Evolutionary conservation across 805 yeast species (phyloP).

Genomic region (Peterozyma xylosa): DNA sequence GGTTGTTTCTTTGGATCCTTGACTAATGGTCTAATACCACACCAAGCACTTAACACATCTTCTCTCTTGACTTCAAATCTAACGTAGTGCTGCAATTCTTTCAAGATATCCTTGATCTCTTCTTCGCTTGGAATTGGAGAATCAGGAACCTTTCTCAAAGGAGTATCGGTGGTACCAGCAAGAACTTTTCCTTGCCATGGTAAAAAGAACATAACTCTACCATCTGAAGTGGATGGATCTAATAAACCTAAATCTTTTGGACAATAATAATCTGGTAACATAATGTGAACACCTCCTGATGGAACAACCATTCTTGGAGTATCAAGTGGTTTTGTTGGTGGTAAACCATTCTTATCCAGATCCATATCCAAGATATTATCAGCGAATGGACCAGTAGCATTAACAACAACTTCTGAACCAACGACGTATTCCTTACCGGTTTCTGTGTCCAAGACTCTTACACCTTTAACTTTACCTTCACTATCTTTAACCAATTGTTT

Average conservation of each 20-base stretch:
- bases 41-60: conserved; percentile 93
- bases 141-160: conserved; percentile 60
- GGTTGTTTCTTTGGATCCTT: conserved; percentile 62
- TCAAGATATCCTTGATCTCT: conserved; percentile 80
- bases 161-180: conserved; percentile 95
- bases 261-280: conserved; percentile 87
- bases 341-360: conserved; percentile 54
- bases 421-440: conserved; percentile 57
- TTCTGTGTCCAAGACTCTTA: conserved; percentile 63
- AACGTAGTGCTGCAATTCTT: conserved; percentile 83
- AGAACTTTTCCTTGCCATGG: conserved; percentile 98
- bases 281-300: conserved; percentile 87
- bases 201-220: conserved; percentile 92
- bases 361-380: conserved; percentile 86
- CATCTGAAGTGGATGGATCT: conserved; percentile 90
- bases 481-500: conserved; percentile 62
- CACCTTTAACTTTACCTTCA: conserved; percentile 63
- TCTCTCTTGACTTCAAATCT: conserved; percentile 83
- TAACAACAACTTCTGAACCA: conserved; percentile 68
- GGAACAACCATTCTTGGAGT: conserved; percentile 84
- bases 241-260: conserved; percentile 82
- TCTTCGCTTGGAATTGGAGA: conserved; percentile 82
- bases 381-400: conserved; percentile 93
- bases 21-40: conserved; percentile 93
- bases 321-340: conserved; percentile 37